A percentile compares a stretch with the other conserved stretches of the same genome.
Conservation (phyloP, 2,329 filamentous ascomycete genomes). For the Epichloe sibirici region DNA sequence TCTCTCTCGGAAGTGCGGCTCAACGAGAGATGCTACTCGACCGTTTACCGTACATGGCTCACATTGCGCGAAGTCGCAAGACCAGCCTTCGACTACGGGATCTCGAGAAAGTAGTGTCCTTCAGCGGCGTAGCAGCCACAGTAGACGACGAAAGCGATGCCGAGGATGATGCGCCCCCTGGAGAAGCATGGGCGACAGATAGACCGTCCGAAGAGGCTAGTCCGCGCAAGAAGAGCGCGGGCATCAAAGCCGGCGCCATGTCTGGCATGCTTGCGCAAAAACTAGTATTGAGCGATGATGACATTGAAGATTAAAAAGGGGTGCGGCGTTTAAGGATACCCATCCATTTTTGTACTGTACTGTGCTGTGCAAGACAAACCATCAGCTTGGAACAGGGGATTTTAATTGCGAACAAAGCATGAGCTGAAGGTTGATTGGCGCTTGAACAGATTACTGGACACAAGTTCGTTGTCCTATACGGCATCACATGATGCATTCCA, state of each 20-base stretch:
- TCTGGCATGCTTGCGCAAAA: slow-evolving; percentile 45
- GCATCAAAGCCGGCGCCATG: slow-evolving; percentile 25
- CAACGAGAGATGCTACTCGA: slow-evolving; percentile 70
- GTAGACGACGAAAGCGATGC: slow-evolving; percentile 33
- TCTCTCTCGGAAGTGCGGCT: slow-evolving; percentile 52
- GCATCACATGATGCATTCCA: no score
- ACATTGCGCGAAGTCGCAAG: slow-evolving; percentile 41
- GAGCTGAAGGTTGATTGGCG: no score
- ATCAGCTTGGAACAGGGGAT: no score
- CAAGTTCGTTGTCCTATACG: no score
- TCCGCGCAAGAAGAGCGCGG: slow-evolving; percentile 33
- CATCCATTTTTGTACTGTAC: background rate
- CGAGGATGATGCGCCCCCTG: slow-evolving; percentile 29
- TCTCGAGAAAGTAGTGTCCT: slow-evolving; percentile 56
- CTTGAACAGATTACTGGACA: no score
- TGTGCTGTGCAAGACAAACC: background rate
- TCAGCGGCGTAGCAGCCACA: slow-evolving; percentile 43
- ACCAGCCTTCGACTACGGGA: slow-evolving; percentile 36
- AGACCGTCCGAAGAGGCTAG: slow-evolving; percentile 41
- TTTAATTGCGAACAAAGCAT: no score
- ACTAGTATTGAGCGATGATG: slow-evolving; percentile 67
- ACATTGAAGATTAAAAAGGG: slow-evolving; percentile 57
- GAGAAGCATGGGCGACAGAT: slow-evolving; percentile 50
- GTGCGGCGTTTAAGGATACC: background rate
- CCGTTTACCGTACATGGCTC: slow-evolving; percentile 71